Base-by-base conservation (phyloP, 2,329 filamentous ascomycete genomes). In the Fusarium continuum region DNA sequence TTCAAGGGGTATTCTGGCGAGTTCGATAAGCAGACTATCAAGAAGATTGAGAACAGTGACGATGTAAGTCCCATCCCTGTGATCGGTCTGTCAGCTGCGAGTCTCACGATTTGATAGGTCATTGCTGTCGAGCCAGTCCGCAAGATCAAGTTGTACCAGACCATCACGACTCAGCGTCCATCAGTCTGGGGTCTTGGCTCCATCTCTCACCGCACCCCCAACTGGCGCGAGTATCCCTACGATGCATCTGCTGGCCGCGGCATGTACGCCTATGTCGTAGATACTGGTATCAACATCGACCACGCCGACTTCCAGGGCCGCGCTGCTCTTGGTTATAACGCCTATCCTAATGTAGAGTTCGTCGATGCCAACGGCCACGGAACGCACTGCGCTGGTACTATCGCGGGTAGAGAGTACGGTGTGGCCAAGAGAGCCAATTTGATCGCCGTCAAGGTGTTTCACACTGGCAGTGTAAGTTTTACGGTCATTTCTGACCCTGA, bases 191-290 rank as follows among this genome's bases (percentile, higher is more conserved):
- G 80, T 17, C 77, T 83, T 22, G 76, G 75, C 3, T 75, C 79
- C 26, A 72, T 83, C 59, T 83, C 82, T 8, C 76, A 78, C 70
- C 67, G 72, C 16, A 74, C 67, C 16, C 65, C 72, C 17, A 73
- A 73, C 28, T 72, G 64, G 8, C 73, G 47, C 11, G 67, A 72
- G 41, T 83, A 82, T 63, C 58, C 72, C 23, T 82, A 82, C 68
- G 78, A 82, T 57, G 54, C 65, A 8, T 74, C 68, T 17, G 78
- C 79, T 19, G 81, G 81, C 13, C 51, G 69, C 13, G 76, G 72
- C 26, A 78, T 74, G 46, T 85, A 78, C 57, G 75, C 80, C 43
- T 87, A 86, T 69, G 73, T 87, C 46, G 73, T 87, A 51, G 85
- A 87, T 70, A 85, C 81, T 0, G 84, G 85, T 31, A 80, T 87